phyloP scores from a whole-genome alignment of 208 protist genomes.

The Acanthamoeba sp. region DNA sequence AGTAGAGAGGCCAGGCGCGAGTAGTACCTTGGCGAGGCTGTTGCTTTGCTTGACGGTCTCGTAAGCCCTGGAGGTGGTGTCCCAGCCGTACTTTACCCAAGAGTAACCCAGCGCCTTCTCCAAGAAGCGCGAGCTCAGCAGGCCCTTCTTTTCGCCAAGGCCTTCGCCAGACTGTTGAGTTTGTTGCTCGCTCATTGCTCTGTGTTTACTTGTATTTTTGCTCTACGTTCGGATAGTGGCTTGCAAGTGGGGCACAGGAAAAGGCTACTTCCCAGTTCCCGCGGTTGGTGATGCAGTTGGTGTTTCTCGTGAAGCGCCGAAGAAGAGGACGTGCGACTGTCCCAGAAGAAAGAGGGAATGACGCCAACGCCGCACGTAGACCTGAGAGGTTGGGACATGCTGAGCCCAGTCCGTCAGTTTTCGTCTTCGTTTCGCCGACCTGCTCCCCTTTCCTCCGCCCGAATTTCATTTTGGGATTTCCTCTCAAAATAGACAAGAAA shows the following conservation, averaged over 20 bases:
- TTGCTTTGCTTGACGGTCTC: conserved; percentile 21
- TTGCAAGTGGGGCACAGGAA: background rate
- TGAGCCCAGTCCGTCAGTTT: background rate
- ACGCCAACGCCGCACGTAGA: too few species aligned
- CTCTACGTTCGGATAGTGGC: background rate
- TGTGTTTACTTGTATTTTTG: background rate
- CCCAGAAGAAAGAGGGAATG: background rate
- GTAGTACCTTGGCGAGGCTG: conserved; percentile 6
- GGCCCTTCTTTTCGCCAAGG: background rate
- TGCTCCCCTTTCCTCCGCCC: background rate
- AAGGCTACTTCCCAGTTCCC: background rate
- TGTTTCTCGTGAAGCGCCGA: background rate
- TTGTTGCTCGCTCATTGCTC: background rate
- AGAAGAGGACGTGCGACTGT: background rate
- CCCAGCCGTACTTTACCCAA: background rate
- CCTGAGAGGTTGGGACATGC: background rate
- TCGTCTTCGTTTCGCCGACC: background rate
- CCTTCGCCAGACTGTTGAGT: background rate
- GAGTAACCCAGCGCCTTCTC: background rate
- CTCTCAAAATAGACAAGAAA: too few species aligned
- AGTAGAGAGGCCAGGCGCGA: background rate
- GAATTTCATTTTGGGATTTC: too few species aligned
- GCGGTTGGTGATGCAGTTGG: background rate
- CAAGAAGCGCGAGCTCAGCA: background rate
- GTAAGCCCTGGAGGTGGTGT: background rate